A percentile compares a stretch with the other conserved stretches of the same genome.
These are phyloP conservation scores for Aspergillus affinis DNA, from an alignment of 495 filamentous ascomycete species.

Conservation along the genomic window DNA sequence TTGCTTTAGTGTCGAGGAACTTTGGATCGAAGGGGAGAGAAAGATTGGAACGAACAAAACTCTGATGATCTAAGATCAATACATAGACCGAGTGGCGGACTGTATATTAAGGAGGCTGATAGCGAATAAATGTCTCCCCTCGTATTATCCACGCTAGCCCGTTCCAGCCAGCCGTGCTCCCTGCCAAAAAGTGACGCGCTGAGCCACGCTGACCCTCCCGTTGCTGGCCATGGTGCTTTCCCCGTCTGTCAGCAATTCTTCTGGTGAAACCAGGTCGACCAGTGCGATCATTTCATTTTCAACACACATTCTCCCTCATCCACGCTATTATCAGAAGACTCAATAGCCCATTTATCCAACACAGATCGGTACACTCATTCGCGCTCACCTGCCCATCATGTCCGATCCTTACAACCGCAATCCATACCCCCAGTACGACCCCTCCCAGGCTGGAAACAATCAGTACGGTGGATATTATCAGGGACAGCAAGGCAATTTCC, in stretches of 20 bases:
- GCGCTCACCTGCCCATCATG: conserved; percentile 11
- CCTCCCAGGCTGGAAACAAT: conserved; percentile 12
- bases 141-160: not conserved
- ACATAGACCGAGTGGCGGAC: not conserved
- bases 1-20: not conserved
- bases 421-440: conserved; percentile 17
- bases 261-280: not conserved
- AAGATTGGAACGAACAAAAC: no score
- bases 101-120: not conserved
- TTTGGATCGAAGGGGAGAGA: no score
- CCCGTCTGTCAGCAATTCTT: not conserved
- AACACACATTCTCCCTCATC: not conserved
- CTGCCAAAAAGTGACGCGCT: no score
- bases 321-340: not conserved
- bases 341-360: not conserved
- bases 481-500: conserved; percentile 23
- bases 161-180: not conserved
- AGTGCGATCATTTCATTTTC: not conserved
- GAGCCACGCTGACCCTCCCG: not conserved
- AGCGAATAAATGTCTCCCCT: not conserved
- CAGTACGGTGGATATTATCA: conserved; percentile 18
- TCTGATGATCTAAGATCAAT: not conserved
- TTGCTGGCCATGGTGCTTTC: not conserved
- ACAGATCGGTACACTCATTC: not conserved
- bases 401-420: conserved; percentile 17